Conservation (phyloP, 345 rosid genomes). For the Raphanus sativus region DNA sequence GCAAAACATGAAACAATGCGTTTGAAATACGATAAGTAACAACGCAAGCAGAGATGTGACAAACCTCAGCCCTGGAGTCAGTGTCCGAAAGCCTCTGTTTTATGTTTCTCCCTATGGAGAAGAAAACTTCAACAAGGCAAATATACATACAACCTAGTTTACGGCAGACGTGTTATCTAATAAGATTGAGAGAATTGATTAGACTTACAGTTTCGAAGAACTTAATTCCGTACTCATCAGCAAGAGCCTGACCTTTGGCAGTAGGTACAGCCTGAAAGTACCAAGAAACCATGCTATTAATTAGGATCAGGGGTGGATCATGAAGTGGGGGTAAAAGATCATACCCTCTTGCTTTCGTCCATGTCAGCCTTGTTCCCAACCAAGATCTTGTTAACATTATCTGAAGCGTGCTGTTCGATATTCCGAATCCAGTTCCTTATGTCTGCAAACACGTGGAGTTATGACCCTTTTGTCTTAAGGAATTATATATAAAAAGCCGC, state of each 20-base stretch:
- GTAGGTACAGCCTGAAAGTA: slow-evolving; percentile 84
- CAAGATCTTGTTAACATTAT: slow-evolving; percentile 95
- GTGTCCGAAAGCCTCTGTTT: slow-evolving; percentile 91
- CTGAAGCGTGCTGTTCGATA: slow-evolving; percentile 98
- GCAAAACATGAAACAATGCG: background rate
- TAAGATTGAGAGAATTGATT: slow-evolving; percentile 2
- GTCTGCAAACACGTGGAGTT: slow-evolving; percentile 48
- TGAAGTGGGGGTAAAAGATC: slow-evolving; percentile 1
- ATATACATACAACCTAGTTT: background rate
- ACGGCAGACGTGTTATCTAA: background rate
- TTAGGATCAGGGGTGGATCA: background rate
- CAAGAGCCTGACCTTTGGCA: slow-evolving; percentile 95
- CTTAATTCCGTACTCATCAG: slow-evolving; percentile 96
- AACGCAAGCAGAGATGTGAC: slow-evolving; percentile 7
- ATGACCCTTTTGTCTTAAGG: background rate
- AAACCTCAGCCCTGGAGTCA: slow-evolving; percentile 76
- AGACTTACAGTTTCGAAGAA: slow-evolving; percentile 89
- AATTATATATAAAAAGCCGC: background rate
- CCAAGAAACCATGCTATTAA: background rate
- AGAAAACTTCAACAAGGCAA: slow-evolving; percentile 65
- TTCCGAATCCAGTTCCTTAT: slow-evolving; percentile 99
- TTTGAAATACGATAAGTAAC: background rate
- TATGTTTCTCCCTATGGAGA: slow-evolving; percentile 88
- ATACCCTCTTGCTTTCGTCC: slow-evolving; percentile 99
- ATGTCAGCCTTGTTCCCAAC: slow-evolving; percentile 99